Conservation (phyloP, 1,284 basidiomycete species). For the Hymenochaete sp. region DNA sequence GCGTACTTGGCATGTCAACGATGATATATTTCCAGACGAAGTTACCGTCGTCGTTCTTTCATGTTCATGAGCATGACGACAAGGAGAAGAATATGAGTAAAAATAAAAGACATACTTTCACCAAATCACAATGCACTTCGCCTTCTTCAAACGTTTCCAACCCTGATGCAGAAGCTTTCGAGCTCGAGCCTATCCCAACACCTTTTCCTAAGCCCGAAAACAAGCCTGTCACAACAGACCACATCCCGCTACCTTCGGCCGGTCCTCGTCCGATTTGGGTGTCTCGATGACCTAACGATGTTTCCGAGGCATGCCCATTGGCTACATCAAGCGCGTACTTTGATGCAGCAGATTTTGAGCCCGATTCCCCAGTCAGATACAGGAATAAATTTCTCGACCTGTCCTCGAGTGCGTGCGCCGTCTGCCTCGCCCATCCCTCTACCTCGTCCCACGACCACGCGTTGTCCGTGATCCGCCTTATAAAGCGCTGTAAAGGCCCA, state of each 20-base stretch:
- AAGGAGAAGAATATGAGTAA: constrained; percentile 18
- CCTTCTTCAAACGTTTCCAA: constrained; percentile 49
- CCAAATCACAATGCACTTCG: constrained; percentile 69
- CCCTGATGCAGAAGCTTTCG: not conserved
- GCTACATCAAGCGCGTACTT: constrained; percentile 7
- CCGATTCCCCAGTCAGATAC: constrained; percentile 56
- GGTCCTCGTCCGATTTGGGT: constrained; percentile 24
- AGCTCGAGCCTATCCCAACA: constrained; percentile 21
- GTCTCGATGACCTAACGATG: constrained; percentile 24
- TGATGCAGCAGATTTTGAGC: constrained; percentile 15
- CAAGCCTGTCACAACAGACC: constrained; percentile 49
- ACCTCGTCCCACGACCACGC: constrained; percentile 49
- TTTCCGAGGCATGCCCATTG: not conserved
- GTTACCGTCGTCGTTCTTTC: constrained; percentile 64
- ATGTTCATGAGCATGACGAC: not conserved
- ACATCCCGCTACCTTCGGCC: constrained; percentile 34
- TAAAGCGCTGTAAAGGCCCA: constrained; percentile 27
- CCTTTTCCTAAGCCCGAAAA: constrained; percentile 56
- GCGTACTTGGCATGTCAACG: constrained; percentile 71
- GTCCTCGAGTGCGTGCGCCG: constrained; percentile 34
- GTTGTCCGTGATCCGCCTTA: constrained; percentile 26
- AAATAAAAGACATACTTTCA: constrained; percentile 40
- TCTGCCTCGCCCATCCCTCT: constrained; percentile 36
- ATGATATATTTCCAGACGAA: constrained; percentile 72
- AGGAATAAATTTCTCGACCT: constrained; percentile 48